These are phyloP conservation scores for Neonectria coccinea DNA, from an alignment of 2,329 filamentous ascomycete genomes.

Conservation along the genomic window DNA sequence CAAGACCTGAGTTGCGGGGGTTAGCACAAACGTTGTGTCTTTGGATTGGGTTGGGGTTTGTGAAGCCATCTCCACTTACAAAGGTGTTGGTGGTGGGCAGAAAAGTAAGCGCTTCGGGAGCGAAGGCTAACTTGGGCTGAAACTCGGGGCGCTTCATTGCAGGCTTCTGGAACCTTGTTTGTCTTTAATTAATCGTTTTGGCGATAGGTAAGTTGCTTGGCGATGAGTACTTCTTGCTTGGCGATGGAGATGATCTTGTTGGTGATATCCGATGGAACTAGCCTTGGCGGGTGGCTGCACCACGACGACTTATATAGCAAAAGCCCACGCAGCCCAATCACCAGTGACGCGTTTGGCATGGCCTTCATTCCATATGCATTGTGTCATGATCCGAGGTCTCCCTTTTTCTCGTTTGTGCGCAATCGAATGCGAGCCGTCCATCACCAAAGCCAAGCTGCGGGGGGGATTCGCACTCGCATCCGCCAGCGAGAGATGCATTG, in stretches of 20 bases:
- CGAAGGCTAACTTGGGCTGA: constrained; percentile 40
- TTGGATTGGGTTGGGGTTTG: background rate
- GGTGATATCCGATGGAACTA: background rate
- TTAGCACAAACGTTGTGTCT: background rate
- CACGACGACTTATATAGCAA: background rate
- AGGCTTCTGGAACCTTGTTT: background rate
- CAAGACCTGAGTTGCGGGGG: constrained; percentile 6
- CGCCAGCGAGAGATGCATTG: background rate
- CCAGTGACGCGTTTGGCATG: background rate
- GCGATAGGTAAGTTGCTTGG: background rate
- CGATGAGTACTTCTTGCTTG: too few species aligned
- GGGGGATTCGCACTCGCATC: constrained; percentile 1
- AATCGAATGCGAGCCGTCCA: background rate
- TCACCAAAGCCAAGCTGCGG: background rate
- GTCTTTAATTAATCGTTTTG: background rate
- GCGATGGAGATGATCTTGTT: background rate
- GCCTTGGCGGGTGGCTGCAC: background rate
- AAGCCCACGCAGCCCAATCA: background rate
- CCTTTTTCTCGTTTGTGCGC: background rate
- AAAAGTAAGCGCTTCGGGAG: constrained; percentile 36
- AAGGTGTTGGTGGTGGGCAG: constrained; percentile 24
- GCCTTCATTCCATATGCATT: background rate
- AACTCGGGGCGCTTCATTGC: constrained; percentile 39
- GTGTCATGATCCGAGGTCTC: background rate
- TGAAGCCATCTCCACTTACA: constrained; percentile 33